Base-by-base conservation (phyloP, 257 asterid genomes). In the Nicotiana knightiana region DNA sequence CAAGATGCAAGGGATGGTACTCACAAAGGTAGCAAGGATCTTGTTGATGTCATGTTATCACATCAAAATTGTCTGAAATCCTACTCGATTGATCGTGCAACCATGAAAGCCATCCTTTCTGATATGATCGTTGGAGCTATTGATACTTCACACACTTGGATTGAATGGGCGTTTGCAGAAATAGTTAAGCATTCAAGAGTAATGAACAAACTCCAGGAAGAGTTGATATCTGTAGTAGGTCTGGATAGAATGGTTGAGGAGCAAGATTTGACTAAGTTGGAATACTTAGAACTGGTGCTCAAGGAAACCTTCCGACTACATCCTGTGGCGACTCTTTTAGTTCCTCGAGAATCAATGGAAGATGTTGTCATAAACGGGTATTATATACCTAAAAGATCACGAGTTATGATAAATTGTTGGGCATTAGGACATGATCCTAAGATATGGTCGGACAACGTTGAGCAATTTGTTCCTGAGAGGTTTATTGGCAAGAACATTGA, bases 121-220 rank as follows among this genome's bases (percentile, higher is more conserved):
- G 79, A 81, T 62, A 81, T 81, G 83, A 67, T 81, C 2, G 79
- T 67, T 46, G 83, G 58, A 32, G 8, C 83, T 57, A 55, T 81
- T 5, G 83, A 81, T 81, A 81, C 83, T 68, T 81, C 83, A 33
- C 16, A 54, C 76, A 68, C 83, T 51, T 67, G 66, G 77, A 81
- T 67, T 28, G 83, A 81, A 55, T 67, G 83, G 83, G 32, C 35
- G 9, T 54, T 81, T 17, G 76, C 83, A 33, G 83, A 67, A 35
- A n/a, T 81, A 18, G 10, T 81, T 2, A 81, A 48, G 43, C 66
- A 81, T 32, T 67, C 83, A 48, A 54, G 21, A 17, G 59, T 81
- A 43, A 66, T 67, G 83, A 81, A 81, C 3, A 10, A 30, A 12
- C 83, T 81, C 58, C 83, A 54, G 35, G 79, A 55, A 11, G 79